Conservation (phyloP, 148 eudicot genomes). For the Fallopia convolvulus region DNA sequence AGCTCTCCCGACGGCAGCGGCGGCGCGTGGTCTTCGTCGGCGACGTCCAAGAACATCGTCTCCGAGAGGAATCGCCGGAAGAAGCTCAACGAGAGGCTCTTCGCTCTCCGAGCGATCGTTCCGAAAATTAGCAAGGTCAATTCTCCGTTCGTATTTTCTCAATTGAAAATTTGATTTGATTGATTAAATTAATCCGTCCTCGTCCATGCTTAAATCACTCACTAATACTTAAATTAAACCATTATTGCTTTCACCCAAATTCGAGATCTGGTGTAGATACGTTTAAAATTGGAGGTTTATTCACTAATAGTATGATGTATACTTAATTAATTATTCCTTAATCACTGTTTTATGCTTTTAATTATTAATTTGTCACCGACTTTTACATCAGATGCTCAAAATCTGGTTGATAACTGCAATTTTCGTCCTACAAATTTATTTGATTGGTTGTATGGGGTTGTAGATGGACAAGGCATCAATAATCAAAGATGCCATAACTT, state of each 20-base stretch:
- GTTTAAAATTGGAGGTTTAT: not conserved
- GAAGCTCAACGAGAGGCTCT: constrained; percentile 81
- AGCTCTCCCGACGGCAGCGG: constrained; percentile 72
- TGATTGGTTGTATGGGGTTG: not conserved
- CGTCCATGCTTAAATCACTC: too few relatives aligned
- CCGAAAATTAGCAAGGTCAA: constrained; percentile 85
- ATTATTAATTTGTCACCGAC: not conserved
- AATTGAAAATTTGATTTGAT: not conserved
- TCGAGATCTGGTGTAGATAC: not conserved
- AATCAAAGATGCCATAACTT: constrained; percentile 68
- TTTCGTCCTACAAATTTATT: not conserved
- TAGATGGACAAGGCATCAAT: constrained; percentile 95
- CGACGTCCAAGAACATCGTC: constrained; percentile 61
- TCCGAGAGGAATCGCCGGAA: constrained; percentile 75
- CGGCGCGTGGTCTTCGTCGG: constrained; percentile 18
- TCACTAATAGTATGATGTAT: not conserved
- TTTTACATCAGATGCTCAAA: not conserved
- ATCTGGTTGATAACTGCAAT: not conserved
- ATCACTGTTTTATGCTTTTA: not conserved
- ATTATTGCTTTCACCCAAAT: not conserved
- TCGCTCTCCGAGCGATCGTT: constrained; percentile 74
- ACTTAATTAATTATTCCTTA: not conserved
- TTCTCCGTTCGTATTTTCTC: not conserved
- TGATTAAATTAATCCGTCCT: not conserved
- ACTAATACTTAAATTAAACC: not conserved